phyloP scores from a whole-genome alignment of 2,329 filamentous ascomycete genomes.

The Fusarium nelsonii region DNA sequence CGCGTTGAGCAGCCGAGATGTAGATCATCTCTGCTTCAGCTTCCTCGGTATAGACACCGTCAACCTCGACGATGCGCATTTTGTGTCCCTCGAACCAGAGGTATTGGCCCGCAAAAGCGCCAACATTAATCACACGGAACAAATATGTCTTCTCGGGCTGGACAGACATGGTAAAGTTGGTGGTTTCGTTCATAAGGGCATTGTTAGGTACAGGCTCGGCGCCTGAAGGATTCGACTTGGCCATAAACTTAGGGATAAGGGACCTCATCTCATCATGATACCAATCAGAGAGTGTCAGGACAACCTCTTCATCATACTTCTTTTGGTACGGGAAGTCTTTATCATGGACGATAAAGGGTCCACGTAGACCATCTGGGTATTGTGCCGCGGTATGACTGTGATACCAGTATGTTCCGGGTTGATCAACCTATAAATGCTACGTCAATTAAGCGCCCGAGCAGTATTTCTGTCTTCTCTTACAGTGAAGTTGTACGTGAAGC shows the following conservation, averaged over 20 bases:
- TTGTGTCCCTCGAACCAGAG: conserved; percentile 76
- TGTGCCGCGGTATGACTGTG: conserved; percentile 76
- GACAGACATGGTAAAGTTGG: conserved; percentile 69
- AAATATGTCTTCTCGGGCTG: conserved; percentile 78
- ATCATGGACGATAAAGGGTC: conserved; percentile 74
- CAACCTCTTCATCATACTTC: conserved; percentile 71
- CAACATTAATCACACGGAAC: conserved; percentile 78
- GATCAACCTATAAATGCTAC: conserved; percentile 60
- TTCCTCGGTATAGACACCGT: conserved; percentile 76
- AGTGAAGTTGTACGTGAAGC: conserved; percentile 77
- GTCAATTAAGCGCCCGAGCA: background rate
- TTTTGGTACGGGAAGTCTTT: conserved; percentile 67
- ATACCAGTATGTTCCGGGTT: conserved; percentile 85
- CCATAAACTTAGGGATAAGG: conserved; percentile 63
- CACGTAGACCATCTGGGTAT: conserved; percentile 77
- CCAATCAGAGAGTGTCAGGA: conserved; percentile 77
- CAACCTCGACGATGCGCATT: conserved; percentile 78
- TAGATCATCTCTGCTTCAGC: conserved; percentile 73
- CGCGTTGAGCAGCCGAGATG: conserved; percentile 75
- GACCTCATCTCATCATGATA: conserved; percentile 71
- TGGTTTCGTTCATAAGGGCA: conserved; percentile 78
- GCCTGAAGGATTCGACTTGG: conserved; percentile 66
- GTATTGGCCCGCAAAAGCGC: conserved; percentile 76
- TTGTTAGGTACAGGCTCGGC: conserved; percentile 76
- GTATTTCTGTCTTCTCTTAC: conserved; percentile 53